phyloP scores from a whole-genome alignment of 352 stramenopile genomes.

The Pythium sukuiense region DNA sequence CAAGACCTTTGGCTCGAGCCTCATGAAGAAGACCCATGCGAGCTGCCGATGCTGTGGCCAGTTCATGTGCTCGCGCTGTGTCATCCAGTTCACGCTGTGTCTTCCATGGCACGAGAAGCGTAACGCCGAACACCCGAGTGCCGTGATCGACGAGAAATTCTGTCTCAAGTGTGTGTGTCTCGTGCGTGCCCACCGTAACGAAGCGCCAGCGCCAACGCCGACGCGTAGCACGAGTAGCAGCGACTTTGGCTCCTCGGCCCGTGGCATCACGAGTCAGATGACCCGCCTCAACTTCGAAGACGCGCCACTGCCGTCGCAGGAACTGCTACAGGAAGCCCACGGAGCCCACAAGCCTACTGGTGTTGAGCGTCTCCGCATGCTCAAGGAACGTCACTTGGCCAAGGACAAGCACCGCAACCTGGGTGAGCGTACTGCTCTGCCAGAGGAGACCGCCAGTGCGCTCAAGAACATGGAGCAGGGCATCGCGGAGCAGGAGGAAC shows the following conservation, averaged over 20 bases:
- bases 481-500: conserved; percentile 60
- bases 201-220: background rate
- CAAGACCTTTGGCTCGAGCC: conserved; percentile 39
- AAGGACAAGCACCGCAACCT: conserved; percentile 56
- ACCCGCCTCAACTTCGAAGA: conserved; percentile 24
- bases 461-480: conserved; percentile 60
- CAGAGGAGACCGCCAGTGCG: conserved; percentile 26
- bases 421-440: conserved; percentile 16
- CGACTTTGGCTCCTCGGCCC: background rate
- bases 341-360: conserved; percentile 33
- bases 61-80: conserved; percentile 55
- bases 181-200: conserved; percentile 62
- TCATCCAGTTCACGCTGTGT: conserved; percentile 67
- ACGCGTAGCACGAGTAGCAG: conserved; percentile 1
- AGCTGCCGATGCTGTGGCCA: conserved; percentile 58
- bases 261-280: conserved; percentile 10
- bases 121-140: conserved; percentile 55
- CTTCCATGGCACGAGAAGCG: conserved; percentile 47
- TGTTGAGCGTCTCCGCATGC: conserved; percentile 47
- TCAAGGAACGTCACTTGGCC: conserved; percentile 66
- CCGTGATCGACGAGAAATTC: conserved; percentile 68
- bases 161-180: conserved; percentile 79
- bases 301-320: conserved; percentile 21
- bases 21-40: conserved; percentile 41
- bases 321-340: conserved; percentile 40